Evolutionary conservation across 1,139 yeast species (phyloP).

Genomic region (Suhomyces bokatorum): DNA sequence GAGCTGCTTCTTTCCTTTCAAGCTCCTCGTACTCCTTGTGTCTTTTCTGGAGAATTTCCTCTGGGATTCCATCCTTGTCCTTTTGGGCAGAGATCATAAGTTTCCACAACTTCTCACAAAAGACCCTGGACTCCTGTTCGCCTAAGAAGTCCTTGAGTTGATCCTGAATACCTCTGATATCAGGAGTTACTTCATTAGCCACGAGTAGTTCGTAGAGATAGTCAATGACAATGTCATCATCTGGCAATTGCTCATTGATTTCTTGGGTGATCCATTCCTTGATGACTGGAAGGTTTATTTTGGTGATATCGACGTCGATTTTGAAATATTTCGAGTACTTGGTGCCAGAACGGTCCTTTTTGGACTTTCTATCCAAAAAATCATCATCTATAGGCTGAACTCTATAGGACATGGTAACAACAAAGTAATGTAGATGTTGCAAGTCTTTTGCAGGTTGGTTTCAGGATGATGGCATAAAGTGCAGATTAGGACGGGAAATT

Average conservation of each 20-base stretch:
- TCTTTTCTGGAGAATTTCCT: conserved; percentile 25
- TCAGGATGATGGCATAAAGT: not conserved
- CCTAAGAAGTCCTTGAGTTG: conserved; percentile 45
- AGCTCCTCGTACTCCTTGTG: conserved; percentile 14
- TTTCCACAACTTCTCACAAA: conserved; percentile 43
- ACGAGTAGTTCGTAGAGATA: conserved; percentile 38
- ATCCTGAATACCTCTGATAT: conserved; percentile 33
- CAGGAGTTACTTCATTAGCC: conserved; percentile 28
- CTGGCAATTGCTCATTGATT: conserved; percentile 38
- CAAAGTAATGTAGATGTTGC: conserved; percentile 1
- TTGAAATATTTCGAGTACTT: conserved; percentile 20
- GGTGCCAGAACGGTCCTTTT: conserved; percentile 11
- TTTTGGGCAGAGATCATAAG: conserved; percentile 41
- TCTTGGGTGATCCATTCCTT: conserved; percentile 36
- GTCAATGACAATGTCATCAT: conserved; percentile 49
- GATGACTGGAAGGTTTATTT: conserved; percentile 36
- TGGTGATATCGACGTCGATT: conserved; percentile 30
- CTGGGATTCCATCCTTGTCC: conserved; percentile 43
- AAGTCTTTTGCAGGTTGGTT: conserved; percentile 3
- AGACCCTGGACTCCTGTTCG: conserved; percentile 32
- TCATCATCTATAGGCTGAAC: conserved; percentile 21
- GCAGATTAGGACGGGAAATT: not conserved
- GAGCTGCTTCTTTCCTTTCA: not conserved
- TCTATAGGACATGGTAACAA: conserved; percentile 20
- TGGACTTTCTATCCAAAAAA: conserved; percentile 6